Conservation (phyloP, 2,329 filamentous ascomycete species). For the Alternaria sp. region DNA sequence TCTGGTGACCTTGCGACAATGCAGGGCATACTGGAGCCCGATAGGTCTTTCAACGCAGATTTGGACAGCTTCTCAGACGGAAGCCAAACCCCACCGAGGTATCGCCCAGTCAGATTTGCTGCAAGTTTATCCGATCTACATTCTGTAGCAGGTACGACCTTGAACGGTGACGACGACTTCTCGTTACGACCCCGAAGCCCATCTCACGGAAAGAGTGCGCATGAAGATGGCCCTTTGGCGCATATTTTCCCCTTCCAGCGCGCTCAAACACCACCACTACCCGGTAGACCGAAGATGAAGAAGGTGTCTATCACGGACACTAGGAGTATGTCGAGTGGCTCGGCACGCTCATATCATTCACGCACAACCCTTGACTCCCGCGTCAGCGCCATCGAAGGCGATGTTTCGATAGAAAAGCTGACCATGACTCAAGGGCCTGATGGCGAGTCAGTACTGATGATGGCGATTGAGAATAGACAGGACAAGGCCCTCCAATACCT, state of each 20-base stretch:
- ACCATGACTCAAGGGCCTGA: slow-evolving; percentile 71
- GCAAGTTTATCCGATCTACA: slow-evolving; percentile 37
- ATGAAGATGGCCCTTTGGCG: slow-evolving; percentile 60
- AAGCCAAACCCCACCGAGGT: slow-evolving; percentile 27
- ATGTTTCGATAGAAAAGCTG: slow-evolving; percentile 81
- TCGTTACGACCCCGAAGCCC: slow-evolving; percentile 26
- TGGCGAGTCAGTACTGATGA: slow-evolving; percentile 79
- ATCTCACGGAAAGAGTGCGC: slow-evolving; percentile 22
- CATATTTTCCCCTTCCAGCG: slow-evolving; percentile 93
- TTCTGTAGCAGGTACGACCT: slow-evolving; percentile 33
- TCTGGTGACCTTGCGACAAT: slow-evolving; percentile 78
- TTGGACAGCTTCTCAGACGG: slow-evolving; percentile 37
- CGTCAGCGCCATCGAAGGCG: slow-evolving; percentile 80
- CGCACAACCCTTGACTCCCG: slow-evolving; percentile 69
- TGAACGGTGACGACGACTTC: slow-evolving; percentile 39
- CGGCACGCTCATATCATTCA: slow-evolving; percentile 82
- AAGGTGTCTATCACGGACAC: slow-evolving; percentile 88
- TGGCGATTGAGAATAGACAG: slow-evolving; percentile 65
- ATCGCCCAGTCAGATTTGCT: slow-evolving; percentile 42
- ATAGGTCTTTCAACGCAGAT: slow-evolving; percentile 51
- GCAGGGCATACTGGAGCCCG: slow-evolving; percentile 79
- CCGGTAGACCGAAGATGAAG: slow-evolving; percentile 66
- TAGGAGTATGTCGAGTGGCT: slow-evolving; percentile 85
- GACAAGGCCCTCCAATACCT: slow-evolving; percentile 79
- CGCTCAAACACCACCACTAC: slow-evolving; percentile 57